phyloP scores from a whole-genome alignment of 2,329 filamentous ascomycete species.

The Rutstroemia sp. region DNA sequence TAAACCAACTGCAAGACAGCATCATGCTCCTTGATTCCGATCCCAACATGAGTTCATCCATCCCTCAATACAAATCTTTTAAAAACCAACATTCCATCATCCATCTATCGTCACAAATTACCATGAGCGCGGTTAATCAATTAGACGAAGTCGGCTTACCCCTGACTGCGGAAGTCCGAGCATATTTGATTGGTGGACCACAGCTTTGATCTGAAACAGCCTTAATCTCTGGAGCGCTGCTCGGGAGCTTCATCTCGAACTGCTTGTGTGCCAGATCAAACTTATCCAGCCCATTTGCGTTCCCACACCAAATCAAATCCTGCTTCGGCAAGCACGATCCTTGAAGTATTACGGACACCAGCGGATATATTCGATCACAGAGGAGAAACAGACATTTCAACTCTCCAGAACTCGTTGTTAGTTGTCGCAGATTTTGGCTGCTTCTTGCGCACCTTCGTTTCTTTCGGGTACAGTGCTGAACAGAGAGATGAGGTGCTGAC shows the following conservation, averaged over 20 bases:
- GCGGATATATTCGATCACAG: background rate
- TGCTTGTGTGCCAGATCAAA: slow-evolving; percentile 6
- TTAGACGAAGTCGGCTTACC: slow-evolving; percentile 2
- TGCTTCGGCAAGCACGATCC: background rate
- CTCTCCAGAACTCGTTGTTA: background rate
- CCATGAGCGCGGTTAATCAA: slow-evolving; percentile 1
- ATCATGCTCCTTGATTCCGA: too few species aligned
- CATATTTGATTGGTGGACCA: slow-evolving; percentile 6
- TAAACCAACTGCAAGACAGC: too few species aligned
- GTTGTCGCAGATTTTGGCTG: slow-evolving; percentile 1
- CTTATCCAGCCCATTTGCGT: background rate
- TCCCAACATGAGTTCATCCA: too few species aligned
- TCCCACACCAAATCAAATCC: background rate
- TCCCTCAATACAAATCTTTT: too few species aligned
- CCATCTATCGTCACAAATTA: too few species aligned
- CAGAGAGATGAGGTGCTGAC: too few species aligned
- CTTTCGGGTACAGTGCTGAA: too few species aligned
- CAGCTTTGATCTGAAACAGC: slow-evolving; percentile 4
- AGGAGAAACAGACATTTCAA: background rate
- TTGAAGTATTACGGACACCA: background rate
- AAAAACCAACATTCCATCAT: too few species aligned
- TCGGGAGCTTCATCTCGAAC: background rate
- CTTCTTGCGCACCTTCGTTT: too few species aligned
- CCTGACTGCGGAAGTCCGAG: background rate
- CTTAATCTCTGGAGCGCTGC: background rate